Base-by-base conservation (phyloP, 257 asterid genomes). In the Asclepias syriaca region DNA sequence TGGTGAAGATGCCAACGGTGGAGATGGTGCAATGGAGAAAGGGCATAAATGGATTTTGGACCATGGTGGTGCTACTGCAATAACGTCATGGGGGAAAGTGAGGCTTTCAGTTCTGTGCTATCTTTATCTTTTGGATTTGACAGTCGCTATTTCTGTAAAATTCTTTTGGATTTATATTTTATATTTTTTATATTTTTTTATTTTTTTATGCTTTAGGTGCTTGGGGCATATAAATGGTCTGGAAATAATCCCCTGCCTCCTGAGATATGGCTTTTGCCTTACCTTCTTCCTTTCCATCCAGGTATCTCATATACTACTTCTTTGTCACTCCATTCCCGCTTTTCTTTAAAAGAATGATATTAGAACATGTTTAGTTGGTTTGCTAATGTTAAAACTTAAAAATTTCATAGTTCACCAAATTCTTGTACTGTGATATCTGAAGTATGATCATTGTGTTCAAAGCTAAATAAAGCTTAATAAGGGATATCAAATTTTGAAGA, bases 191-290 rank as follows among this genome's bases (percentile, higher is more conserved):
- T 24, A n/a, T 24, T 24, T 24, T 21, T 18, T 18, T 64, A 16
- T 64, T 61, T 37, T 18, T 53, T 27, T n/a, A 68, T 55, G 68
- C 37, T 75, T 50, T 79, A 92, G 99, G 99, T 95, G 67, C 97
- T 95, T 76, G 99, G 99, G 74, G 95, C 70, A 72, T 95, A 84
- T 82, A 98, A 92, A 74, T 95, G 99, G 99, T 87, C 96, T 75
- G 99, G 99, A 76, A 95, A 95, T 82, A 95, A 95, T 85, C 99
- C 99, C 34, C 79, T 95, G 81, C 98, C 99, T 46, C 99, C 99
- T 51, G 99, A 95, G 86, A 92, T 87, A 59, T 95, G 99, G 99
- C 85, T 90, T 85, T 85, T 90, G 75, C 98, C 98, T 5, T 92
- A 92, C 77, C 24, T 79, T 56, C 82, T 95, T 77, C 99, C 99